Evolutionary conservation across 495 filamentous ascomycete species (phyloP).

Genomic region (Pseudotulostoma volvatum): DNA sequence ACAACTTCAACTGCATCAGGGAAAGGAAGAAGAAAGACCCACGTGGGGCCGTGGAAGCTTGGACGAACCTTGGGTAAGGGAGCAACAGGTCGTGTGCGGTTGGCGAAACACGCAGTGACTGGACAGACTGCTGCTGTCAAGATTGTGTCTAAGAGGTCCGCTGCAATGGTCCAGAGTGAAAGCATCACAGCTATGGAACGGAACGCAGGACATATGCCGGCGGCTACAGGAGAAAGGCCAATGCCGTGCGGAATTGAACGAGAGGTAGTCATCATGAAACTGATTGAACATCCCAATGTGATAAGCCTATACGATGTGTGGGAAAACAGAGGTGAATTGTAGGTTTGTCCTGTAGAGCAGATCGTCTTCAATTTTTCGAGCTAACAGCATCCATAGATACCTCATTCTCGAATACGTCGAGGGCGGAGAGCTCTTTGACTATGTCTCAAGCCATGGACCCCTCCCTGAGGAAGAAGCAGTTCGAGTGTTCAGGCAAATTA

Average conservation of each 20-base stretch:
- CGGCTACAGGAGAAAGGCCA: constrained; percentile 31
- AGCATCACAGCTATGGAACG: constrained; percentile 61
- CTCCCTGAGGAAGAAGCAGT: constrained; percentile 67
- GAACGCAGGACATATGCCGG: constrained; percentile 25
- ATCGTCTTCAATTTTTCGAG: neutral
- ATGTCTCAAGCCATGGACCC: constrained; percentile 49
- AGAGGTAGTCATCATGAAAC: constrained; percentile 89
- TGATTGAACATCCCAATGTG: constrained; percentile 86
- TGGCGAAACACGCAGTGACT: constrained; percentile 60
- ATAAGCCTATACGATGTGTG: constrained; percentile 86
- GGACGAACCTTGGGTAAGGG: constrained; percentile 77
- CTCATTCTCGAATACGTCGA: constrained; percentile 93
- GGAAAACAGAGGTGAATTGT: constrained; percentile 92
- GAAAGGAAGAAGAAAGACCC: constrained; percentile 51
- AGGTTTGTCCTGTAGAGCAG: constrained; percentile 18
- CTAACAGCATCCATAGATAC: constrained; percentile 40
- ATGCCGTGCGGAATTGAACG: constrained; percentile 82
- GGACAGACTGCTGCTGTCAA: constrained; percentile 76
- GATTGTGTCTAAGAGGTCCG: constrained; percentile 68
- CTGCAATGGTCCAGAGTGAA: constrained; percentile 51
- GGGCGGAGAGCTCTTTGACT: constrained; percentile 77
- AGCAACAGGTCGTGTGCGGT: constrained; percentile 65
- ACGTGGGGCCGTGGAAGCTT: constrained; percentile 79
- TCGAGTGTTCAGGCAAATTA: constrained; percentile 78
- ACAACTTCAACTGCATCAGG: constrained; percentile 46